Evolutionary conservation across 768 basidiomycete species (phyloP), one percentile per base, ranked within the genome.

Genomic region (Asterophora parasitica): DNA sequence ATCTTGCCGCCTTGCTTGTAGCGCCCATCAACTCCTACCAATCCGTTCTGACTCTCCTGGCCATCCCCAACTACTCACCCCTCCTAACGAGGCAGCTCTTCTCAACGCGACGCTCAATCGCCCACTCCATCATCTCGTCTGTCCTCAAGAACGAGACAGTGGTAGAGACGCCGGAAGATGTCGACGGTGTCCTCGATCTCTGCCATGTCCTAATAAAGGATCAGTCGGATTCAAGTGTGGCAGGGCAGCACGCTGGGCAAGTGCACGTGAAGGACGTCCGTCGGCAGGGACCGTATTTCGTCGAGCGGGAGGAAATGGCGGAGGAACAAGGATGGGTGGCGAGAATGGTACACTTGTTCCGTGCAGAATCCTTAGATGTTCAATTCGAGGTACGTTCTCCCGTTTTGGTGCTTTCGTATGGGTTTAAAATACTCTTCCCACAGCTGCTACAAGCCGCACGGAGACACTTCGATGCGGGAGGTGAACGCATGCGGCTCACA

Each of bases 301-400:
- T 78, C 43, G 94, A 95, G 62, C 68, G 84, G 42, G 90, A 94
- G 62, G 95, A 98, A 61, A 76, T 93, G 72, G 94, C 93, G 0
- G 96, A 99, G 65, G 96, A 99, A 65, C 96, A 99, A 59, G 96
- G 96, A 0, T 99, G 96, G 96, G 82, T 97, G 12, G 95, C 96
- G 33, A 74, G 95, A 53, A 97, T 98, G 91, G 88, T 98, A 2
- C 96, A 99, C 72, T 65, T 98, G 27, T 96, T 98, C 81, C 73
- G 85, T 16, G 78, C 90, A 0, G 92, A 96, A 42, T 87, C 89
- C 20, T 64, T 97, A 54, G 87, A 79, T 56, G 79, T 85, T 11
- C 96, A 99, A 59, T 95, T 92, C 55, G 86, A 93, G 77, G 94
- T 54, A 12, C 27, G 49, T 45, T 26, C 4, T 90, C 50, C 20